Evolutionary conservation across 768 basidiomycete species (phyloP), one percentile per base, ranked within the genome.

Genomic region (Lentinula aciculospora): DNA sequence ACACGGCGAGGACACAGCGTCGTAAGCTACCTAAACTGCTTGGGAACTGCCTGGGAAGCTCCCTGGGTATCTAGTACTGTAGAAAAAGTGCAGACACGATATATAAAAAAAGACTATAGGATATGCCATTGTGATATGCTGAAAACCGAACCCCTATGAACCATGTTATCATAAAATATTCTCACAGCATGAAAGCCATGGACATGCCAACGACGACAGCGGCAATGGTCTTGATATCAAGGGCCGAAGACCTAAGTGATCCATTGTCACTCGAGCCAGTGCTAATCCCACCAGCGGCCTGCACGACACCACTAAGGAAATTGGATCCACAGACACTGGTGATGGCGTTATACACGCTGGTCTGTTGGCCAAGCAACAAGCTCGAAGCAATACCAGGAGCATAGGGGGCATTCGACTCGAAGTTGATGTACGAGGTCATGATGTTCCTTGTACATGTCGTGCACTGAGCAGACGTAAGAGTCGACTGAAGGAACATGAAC

Each of bases 381-480:
- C 86, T 89, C 64, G 78, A 76, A 58, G 61, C 53, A 27, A 97
- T 66, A 50, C 96, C 94, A 28, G 88, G 82, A 7, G 80, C 89
- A 69, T 93, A 98, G 1, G 88, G 88, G 44, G 76, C 72, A 57
- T 70, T 69, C 40, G 83, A 80, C 73, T 94, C 90, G 71, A 82
- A 95, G 57, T 74, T 70, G 70, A 92, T 85, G 80, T 91, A 99
- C 8, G 84, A 63, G 1, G 83, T 81, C 62, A 98, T 67, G 67
- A 94, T 74, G 61, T 80, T 80, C 68, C 88, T 83, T 12, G 91
- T 85, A 84, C 96, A 98, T 13, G 85, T 63, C 2, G 79, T 85
- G 84, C 96, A 98, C 44, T 97, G 85, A 23, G 71, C 53, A 27
- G 69, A 63, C n/a, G 75, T 69, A 27, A 78, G 36, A 66, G 81